Base-by-base conservation (phyloP, 179 eudicot genomes). In the Carnegiea gigantea region DNA sequence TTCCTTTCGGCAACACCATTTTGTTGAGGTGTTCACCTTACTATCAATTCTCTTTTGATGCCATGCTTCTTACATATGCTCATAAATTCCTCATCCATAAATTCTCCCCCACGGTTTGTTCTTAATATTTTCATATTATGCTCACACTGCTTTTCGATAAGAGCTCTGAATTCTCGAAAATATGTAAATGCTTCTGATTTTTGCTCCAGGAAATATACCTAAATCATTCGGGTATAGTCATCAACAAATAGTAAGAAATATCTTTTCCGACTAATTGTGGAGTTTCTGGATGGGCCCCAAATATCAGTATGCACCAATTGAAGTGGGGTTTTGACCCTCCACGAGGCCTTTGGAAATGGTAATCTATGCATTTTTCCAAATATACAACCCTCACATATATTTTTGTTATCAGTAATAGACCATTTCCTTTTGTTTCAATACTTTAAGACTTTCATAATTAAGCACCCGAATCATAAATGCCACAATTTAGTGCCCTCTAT, bases 1-100 rank as follows among this genome's bases (percentile, higher is more conserved):
- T 30, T 30, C 33, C 33, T 30, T 30, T 30, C 33, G 2, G 2
- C 33, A 30, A 30, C 33, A 30, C 33, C 33, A 30, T 30, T 54
- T 54, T 14, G 20, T 54, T 54, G 62, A 54, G 62, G 62, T 54
- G 21, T 54, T 14, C 62, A 1, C 20, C 62, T 54, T 18, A 54
- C 62, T 54, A 0, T 78, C 5, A 78, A 46, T 14, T 78, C 10
- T 38, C 60, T 78, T 13, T 26, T 43, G 62, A 78, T 78, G 36
- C 72, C 78, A 23, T 36, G 38, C n/a, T 54, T 38, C 38, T 73
- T 76, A 60, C 62, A 80, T 14, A 80, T 73, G n/a, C 23, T 72
- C 21, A 23, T 14, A 60, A 73, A 73, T 60, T 73, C 82, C 38
- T 15, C 6, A 2, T 13, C 14, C 2, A 40, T 72, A 46, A 70